Conservation (phyloP, 2,329 filamentous ascomycete species). For the Penicillium olsonii region DNA sequence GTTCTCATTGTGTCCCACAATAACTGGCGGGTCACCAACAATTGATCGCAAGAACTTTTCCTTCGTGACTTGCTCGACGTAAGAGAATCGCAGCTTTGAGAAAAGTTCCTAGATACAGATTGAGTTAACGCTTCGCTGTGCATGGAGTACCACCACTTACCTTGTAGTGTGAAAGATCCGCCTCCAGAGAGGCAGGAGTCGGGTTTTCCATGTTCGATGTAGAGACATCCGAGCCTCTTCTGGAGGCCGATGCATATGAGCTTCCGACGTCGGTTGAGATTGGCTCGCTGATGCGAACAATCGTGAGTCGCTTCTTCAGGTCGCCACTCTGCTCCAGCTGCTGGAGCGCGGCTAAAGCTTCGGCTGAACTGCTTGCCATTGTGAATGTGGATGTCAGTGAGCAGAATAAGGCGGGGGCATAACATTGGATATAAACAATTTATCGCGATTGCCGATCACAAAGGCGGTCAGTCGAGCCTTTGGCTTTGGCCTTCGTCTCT, state of each 20-base stretch:
- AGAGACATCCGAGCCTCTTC: constrained; percentile 73
- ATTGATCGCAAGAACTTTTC: constrained; percentile 95
- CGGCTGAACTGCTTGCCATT: constrained; percentile 24
- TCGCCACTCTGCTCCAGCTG: constrained; percentile 50
- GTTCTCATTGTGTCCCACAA: constrained; percentile 82
- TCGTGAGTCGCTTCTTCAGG: constrained; percentile 57
- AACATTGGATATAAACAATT: constrained; percentile 7
- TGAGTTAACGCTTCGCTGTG: constrained; percentile 2
- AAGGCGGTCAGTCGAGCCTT: constrained; percentile 13
- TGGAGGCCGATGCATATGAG: constrained; percentile 37
- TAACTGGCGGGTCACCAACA: constrained; percentile 82
- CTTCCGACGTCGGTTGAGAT: constrained; percentile 55
- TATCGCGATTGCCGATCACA: constrained; percentile 11
- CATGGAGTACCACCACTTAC: constrained; percentile 34
- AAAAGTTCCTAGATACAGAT: constrained; percentile 69
- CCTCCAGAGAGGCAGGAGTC: constrained; percentile 74
- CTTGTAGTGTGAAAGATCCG: constrained; percentile 86
- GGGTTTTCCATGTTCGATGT: constrained; percentile 68
- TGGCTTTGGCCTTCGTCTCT: constrained; percentile 9
- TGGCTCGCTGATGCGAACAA: constrained; percentile 75
- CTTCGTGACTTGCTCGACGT: constrained; percentile 97
- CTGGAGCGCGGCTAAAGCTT: constrained; percentile 50
- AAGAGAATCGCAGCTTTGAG: constrained; percentile 92
- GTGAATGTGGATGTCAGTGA: too few relatives aligned
- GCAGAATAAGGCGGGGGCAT: too few relatives aligned